Base-by-base conservation (phyloP, 169 alveolate genomes). In the Eimeria necatrix region DNA sequence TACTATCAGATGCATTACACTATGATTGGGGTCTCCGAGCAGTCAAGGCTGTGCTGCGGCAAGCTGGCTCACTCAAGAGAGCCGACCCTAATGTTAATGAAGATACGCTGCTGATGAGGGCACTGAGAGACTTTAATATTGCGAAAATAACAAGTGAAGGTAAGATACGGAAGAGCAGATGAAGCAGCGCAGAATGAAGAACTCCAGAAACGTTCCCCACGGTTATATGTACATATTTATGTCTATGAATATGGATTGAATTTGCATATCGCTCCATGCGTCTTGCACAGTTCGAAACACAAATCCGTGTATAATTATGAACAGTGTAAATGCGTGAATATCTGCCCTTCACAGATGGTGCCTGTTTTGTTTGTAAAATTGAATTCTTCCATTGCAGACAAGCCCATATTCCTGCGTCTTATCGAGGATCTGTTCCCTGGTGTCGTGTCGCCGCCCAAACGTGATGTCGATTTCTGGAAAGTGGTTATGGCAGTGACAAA, bases 381-480 rank as follows among this genome's bases (percentile, higher is more conserved):
- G 18, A 73, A 9, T 73, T 8, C 56, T 6, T 7, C 48, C 49
- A 9, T 5, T 52, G 97, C 97, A 96, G 99, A 99, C 97, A 98
- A 98, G 96, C 98, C 98, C 18, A 98, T 99, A 90, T 99, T 99
- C 98, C 94, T 98, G 91, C 98, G 99, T 49, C 94, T 99, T 76
- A 98, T 99, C 94, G 97, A 98, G 93, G 99, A 99, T 96, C 97
- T 99, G 41, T 99, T 99, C 98, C 99, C 99, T 52, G 98, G 98
- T 59, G 98, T 98, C 76, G 98, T 97, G 94, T 98, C 98, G 41
- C 98, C 97, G 10, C 97, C 98, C 26, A 98, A 98, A 95, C 92
- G 96, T n/a, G 97, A 98, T 93, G 98, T 97, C 14, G 98, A 97
- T 20, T 95, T 98, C 53, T 96, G 97, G 92, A 98, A 97, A 93